Evolutionary conservation across 2,329 filamentous ascomycete species (phyloP), one percentile per base, ranked within the genome.

Genomic region (Cercospora canescens): DNA sequence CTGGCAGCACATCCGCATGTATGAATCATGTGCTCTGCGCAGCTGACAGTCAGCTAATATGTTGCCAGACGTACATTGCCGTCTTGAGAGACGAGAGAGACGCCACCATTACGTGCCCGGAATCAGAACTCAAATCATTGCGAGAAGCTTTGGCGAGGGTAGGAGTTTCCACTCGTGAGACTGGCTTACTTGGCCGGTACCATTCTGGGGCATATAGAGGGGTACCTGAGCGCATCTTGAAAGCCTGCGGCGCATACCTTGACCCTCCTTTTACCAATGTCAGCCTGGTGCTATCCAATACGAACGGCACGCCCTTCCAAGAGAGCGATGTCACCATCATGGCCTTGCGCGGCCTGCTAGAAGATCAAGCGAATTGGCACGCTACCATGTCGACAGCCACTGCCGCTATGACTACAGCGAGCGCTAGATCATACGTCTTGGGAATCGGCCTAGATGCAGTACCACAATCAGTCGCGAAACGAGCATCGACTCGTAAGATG

Each of bases 311-410:
- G 35, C 45, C 37, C 4, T 50, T 64, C 8, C 30, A 30, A 11
- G 28, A 60, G 18, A 55, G 26, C 18, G 35, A 50, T 30, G 58
- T 32, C n/a, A 18, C 32, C 26, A 21, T 60, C 37, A 11, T 34
- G 39, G 59, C 41, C 26, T 45, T 65, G 18, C 59, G 52, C 18
- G 35, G 58, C 39, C 62, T 65, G 18, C 14, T 65, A 26, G 50
- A 60, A 39, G 34, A 62, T 9, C 59, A 52, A 41, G 58, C 59
- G 26, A 34, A 58, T 56, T 65, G 63, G 63, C 39, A 65, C 30
- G 30, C 18, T 11, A 58, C 59, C 48, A 62, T 65, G 35, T 60
- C 37, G 12, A 30, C 18, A 14, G 58, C 58, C 34, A 35, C 58
- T n/a, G 28, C 58, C 41, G 24, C 56, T 37, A 12, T 60, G 11